A percentile compares a stretch with the other conserved stretches of the same genome.
phyloP scores from a whole-genome alignment of 345 rosid genomes.

The Salix caprea region DNA sequence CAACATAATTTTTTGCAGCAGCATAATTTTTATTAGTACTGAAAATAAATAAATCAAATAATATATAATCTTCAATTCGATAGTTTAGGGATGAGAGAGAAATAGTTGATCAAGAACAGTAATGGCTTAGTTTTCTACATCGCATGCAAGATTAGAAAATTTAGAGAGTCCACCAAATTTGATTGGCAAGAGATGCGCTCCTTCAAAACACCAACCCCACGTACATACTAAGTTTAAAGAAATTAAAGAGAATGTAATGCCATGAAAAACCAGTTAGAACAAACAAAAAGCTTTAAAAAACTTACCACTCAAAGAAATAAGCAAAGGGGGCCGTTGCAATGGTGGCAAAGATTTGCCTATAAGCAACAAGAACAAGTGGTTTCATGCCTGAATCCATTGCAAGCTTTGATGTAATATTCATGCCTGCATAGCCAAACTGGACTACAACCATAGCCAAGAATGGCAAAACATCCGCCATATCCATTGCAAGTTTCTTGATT shows the following conservation, averaged over 20 bases:
- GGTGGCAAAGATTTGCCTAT: constrained; percentile 77
- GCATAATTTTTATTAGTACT: neutral
- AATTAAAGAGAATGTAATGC: neutral
- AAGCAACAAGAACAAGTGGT: constrained; percentile 73
- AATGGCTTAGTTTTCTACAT: too few relatives aligned
- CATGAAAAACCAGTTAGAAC: neutral
- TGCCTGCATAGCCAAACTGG: constrained; percentile 75
- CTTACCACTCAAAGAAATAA: constrained; percentile 63
- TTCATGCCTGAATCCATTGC: constrained; percentile 88
- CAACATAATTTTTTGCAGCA: neutral
- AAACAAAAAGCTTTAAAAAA: neutral
- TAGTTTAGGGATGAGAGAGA: too few relatives aligned
- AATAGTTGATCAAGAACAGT: too few relatives aligned
- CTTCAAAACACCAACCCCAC: too few relatives aligned
- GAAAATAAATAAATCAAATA: too few relatives aligned
- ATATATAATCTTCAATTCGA: too few relatives aligned
- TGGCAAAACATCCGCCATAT: constrained; percentile 44
- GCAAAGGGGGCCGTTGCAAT: constrained; percentile 67
- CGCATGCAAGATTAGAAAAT: too few relatives aligned
- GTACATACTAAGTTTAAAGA: too few relatives aligned
- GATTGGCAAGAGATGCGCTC: too few relatives aligned
- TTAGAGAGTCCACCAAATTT: too few relatives aligned
- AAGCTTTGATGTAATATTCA: constrained; percentile 80
- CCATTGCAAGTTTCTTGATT: constrained; percentile 17
- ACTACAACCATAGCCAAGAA: constrained; percentile 70